phyloP scores from a whole-genome alignment of 441 rosid genomes.

The Corymbia calophylla region DNA sequence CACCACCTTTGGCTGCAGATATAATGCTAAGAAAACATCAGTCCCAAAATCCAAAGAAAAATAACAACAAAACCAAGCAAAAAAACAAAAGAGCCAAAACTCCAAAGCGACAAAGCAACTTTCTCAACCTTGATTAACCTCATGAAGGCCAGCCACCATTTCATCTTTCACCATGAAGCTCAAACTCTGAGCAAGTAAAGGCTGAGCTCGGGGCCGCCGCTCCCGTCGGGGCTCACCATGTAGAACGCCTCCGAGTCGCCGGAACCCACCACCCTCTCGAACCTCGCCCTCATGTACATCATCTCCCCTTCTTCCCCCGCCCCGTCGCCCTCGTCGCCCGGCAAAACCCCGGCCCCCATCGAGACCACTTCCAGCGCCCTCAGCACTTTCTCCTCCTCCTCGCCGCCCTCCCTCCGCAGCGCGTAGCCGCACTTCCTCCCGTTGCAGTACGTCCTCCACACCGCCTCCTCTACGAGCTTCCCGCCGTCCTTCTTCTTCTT shows the following conservation, averaged over 20 bases:
- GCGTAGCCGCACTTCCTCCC: slow-evolving; percentile 9
- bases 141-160: background rate
- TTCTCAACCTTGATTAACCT: background rate
- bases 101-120: background rate
- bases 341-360: slow-evolving; percentile 12
- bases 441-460: slow-evolving; percentile 9
- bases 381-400: background rate
- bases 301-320: slow-evolving; percentile 3
- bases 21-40: background rate
- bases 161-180: background rate
- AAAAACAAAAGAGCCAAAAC: background rate
- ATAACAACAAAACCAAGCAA: background rate
- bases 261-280: slow-evolving; percentile 6
- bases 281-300: slow-evolving; percentile 14
- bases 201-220: slow-evolving; percentile 12
- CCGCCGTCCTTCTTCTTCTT: background rate
- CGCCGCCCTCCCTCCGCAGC: background rate
- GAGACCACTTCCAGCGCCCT: background rate
- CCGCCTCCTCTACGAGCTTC: slow-evolving; percentile 3
- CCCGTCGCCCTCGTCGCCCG: background rate
- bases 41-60: background rate
- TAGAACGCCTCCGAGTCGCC: slow-evolving; percentile 13
- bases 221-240: slow-evolving; percentile 12
- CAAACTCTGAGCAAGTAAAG: slow-evolving; percentile 4
- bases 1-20: background rate